A percentile compares a stretch with the other conserved stretches of the same genome.
phyloP scores from a whole-genome alignment of 2,329 filamentous ascomycete genomes.

The Podosphaera aphanis region DNA sequence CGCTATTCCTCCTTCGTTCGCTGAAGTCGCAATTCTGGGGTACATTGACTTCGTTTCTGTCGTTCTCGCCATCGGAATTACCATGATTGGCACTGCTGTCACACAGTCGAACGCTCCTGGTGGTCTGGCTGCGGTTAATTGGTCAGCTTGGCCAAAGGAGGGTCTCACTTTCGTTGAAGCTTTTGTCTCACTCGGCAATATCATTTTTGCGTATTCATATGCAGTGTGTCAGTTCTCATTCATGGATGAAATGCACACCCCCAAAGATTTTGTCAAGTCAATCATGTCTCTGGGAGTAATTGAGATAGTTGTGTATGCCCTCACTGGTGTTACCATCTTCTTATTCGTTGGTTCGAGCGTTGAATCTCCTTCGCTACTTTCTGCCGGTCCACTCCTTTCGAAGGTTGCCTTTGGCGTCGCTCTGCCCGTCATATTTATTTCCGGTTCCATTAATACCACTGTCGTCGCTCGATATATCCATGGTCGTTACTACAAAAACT shows the following conservation, averaged over 20 bases:
- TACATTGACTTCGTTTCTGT: slow-evolving; percentile 27
- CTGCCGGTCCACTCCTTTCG: slow-evolving; percentile 24
- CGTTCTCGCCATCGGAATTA: slow-evolving; percentile 20
- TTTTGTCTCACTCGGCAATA: slow-evolving; percentile 30
- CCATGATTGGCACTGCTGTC: slow-evolving; percentile 24
- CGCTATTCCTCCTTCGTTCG: slow-evolving; percentile 32
- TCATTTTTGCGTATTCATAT: slow-evolving; percentile 31
- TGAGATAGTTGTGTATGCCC: slow-evolving; percentile 31
- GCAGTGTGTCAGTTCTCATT: slow-evolving; percentile 13
- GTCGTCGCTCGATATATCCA: slow-evolving; percentile 20
- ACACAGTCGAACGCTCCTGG: slow-evolving; percentile 13
- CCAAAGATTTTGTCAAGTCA: slow-evolving; percentile 13
- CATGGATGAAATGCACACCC: slow-evolving; percentile 18
- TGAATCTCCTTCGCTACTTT: slow-evolving; percentile 32
- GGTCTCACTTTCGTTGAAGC: slow-evolving; percentile 20
- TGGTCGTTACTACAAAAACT: slow-evolving; percentile 10
- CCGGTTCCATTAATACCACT: slow-evolving; percentile 35
- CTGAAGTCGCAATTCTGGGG: slow-evolving; percentile 29
- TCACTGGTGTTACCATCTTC: slow-evolving; percentile 35
- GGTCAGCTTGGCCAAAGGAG: slow-evolving; percentile 8
- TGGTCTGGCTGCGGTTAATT: slow-evolving; percentile 1
- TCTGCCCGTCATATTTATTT: slow-evolving; percentile 36
- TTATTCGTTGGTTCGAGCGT: slow-evolving; percentile 31
- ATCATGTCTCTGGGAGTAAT: slow-evolving; percentile 27
- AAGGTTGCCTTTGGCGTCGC: slow-evolving; percentile 38